These are phyloP conservation scores for Kodamaea hsintzibuensis DNA, from an alignment of 805 yeast genomes.

Conservation along the genomic window DNA sequence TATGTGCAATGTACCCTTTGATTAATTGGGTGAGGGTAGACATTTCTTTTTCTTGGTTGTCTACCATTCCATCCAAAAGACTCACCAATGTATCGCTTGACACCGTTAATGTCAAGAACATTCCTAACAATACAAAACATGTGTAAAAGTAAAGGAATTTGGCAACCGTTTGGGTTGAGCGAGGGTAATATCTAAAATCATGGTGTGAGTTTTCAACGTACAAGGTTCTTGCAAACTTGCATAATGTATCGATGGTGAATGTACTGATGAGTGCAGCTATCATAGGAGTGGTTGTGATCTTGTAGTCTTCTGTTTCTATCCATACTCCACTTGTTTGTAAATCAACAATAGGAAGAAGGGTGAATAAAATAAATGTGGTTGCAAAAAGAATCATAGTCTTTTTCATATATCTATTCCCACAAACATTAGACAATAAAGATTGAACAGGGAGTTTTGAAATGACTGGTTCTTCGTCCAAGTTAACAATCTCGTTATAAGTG, in stretches of 20 bases:
- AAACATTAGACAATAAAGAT: neutral
- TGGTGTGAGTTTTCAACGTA: conserved; percentile 15
- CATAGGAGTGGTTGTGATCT: conserved; percentile 29
- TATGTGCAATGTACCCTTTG: conserved; percentile 16
- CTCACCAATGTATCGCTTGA: conserved; percentile 25
- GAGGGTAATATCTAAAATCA: conserved; percentile 16
- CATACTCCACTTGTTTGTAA: conserved; percentile 5
- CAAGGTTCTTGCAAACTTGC: conserved; percentile 14
- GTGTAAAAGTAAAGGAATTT: conserved; percentile 26
- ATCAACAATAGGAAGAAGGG: neutral
- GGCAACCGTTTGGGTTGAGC: conserved; percentile 15
- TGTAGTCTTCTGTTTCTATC: conserved; percentile 3
- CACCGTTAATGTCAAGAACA: conserved; percentile 15
- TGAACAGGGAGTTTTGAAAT: conserved; percentile 1
- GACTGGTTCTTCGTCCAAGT: neutral
- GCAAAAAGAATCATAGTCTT: neutral
- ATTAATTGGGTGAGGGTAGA: conserved; percentile 20
- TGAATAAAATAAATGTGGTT: neutral
- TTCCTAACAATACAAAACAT: conserved; percentile 16
- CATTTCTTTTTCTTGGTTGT: conserved; percentile 4
- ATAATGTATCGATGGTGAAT: conserved; percentile 14
- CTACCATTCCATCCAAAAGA: conserved; percentile 10
- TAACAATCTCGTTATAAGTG: conserved; percentile 12
- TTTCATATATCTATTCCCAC: neutral
- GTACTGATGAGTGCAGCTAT: conserved; percentile 17